Evolutionary conservation across 73 alveolate species (phyloP), one percentile per base, ranked within the genome.

Genomic region (Symbiodinium pilosum): DNA sequence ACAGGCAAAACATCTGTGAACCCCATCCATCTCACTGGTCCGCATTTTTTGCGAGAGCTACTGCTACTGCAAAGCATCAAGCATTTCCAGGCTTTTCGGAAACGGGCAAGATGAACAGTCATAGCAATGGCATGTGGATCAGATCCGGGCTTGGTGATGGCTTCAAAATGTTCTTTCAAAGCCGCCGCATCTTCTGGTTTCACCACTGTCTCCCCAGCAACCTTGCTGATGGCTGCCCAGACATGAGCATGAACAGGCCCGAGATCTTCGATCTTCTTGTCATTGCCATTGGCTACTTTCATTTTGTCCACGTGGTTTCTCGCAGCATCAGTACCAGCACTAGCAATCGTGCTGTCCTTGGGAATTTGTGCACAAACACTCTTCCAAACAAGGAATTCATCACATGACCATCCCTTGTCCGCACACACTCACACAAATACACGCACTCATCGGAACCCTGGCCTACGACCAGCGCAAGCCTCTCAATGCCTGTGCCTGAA

Each of bases 221-320:
- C 34, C 36, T 83, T 83, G 43, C 40, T 71, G 43, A 83, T 28
- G 41, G 92, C 34, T 24, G 92, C 92, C 92, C 92, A 83, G 4
- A 83, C 69, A 21, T 83, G 71, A 1, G 21, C 71, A 42, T 73
- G 85, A n/a, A 73, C 20, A 34, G 85, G 85, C 44, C 84, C 84
- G 44, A 73, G 11, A 14, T 18, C 85, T 6, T 83, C 92, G 26
- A 83, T 28, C n/a, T 40, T 43, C 26, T 28, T 18, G 1, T 51
- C 41, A 28, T 84, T 84, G 30, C 92, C 92, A 0, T 73, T 18
- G 21, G 28, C 77, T 1, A 14, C 77, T 64, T 16, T 59, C 77
- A 59, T 59, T 59, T 36, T 59, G 38, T 59, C 77, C 38, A 20
- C 77, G 28, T 16, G 77, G 77, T 30, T 64, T 20, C 30, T 26